Evolutionary conservation across 2,329 filamentous ascomycete genomes (phyloP).

Genomic region (Beauveria sp.): DNA sequence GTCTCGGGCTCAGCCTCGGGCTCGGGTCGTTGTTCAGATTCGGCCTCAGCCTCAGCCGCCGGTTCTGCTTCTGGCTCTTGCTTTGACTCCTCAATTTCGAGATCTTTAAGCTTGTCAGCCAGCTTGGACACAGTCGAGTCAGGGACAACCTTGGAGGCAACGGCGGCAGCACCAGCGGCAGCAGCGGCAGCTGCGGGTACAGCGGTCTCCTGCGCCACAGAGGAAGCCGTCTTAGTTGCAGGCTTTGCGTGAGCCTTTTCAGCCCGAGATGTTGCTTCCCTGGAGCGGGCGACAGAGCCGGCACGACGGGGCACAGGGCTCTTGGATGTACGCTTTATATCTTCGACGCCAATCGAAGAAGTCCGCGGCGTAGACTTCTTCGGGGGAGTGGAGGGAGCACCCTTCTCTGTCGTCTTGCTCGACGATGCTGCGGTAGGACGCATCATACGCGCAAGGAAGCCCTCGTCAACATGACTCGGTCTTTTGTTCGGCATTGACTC

Average conservation of each 20-base stretch:
- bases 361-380: slow-evolving; percentile 25
- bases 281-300: neutral
- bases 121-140: neutral
- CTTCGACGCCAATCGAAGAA: neutral
- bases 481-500: slow-evolving; percentile 36
- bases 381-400: slow-evolving; percentile 38
- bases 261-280: slow-evolving; percentile 2
- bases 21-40: neutral
- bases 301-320: slow-evolving; percentile 13
- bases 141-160: neutral
- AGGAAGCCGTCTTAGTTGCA: neutral
- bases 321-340: slow-evolving; percentile 16
- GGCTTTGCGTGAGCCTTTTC: neutral
- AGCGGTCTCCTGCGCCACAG: neutral
- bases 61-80: neutral
- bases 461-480: slow-evolving; percentile 53
- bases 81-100: neutral
- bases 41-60: neutral
- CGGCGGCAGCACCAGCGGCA: neutral
- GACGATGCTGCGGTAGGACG: slow-evolving; percentile 64
- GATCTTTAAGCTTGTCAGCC: slow-evolving; percentile 3
- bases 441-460: slow-evolving; percentile 77
- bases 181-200: neutral
- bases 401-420: slow-evolving; percentile 60
- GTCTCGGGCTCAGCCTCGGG: neutral